These are phyloP conservation scores for Cryptococcus depauperatus DNA, from an alignment of 1,284 basidiomycete species.

Conservation along the genomic window DNA sequence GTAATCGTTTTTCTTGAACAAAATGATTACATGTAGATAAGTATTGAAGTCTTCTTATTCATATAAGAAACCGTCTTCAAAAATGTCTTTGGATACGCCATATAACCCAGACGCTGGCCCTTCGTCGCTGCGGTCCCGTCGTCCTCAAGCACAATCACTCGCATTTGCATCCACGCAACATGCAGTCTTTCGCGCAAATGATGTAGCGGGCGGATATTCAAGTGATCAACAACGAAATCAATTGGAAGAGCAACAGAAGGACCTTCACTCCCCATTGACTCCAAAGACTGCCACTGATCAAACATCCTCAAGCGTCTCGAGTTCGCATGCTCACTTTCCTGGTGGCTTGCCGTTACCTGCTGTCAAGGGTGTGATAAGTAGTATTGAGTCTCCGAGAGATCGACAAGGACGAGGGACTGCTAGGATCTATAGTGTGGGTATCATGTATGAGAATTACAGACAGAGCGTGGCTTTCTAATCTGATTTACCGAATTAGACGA, in stretches of 20 bases:
- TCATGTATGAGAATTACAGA: neutral
- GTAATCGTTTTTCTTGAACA: no score
- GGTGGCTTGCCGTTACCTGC: constrained; percentile 20
- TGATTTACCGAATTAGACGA: neutral
- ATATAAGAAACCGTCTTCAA: no score
- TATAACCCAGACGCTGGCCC: neutral
- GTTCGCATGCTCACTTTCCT: constrained; percentile 4
- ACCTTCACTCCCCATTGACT: neutral
- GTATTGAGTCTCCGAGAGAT: constrained; percentile 17
- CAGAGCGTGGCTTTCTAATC: neutral
- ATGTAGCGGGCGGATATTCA: no score
- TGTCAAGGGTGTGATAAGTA: constrained; percentile 27
- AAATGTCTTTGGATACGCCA: neutral
- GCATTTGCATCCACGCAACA: neutral
- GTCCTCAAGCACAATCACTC: neutral
- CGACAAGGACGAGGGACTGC: constrained; percentile 9
- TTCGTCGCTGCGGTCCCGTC: neutral
- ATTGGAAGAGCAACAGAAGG: neutral
- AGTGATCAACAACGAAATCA: no score
- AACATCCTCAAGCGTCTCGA: neutral
- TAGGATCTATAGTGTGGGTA: constrained; percentile 8
- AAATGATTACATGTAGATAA: no score
- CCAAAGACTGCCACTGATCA: neutral
- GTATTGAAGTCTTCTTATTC: no score
- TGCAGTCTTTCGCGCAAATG: neutral